These are phyloP conservation scores for Lodderomyces metapsilosis DNA, from an alignment of 1,139 yeast genomes.

Conservation along the genomic window DNA sequence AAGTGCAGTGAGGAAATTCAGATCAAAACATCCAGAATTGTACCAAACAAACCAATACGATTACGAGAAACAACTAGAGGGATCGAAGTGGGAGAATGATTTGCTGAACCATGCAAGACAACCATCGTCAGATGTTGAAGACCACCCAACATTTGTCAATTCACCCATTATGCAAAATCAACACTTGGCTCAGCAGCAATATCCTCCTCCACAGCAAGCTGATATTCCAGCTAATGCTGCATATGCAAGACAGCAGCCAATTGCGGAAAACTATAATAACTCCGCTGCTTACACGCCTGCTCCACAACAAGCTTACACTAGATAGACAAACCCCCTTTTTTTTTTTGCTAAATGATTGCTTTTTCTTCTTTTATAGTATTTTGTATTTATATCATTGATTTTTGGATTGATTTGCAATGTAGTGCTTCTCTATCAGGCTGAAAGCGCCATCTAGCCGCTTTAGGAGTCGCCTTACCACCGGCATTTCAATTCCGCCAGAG, in stretches of 20 bases:
- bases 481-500: not conserved
- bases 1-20: constrained; percentile 43
- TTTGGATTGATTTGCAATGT: too few species aligned
- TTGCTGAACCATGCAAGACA: constrained; percentile 1
- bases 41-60: constrained; percentile 8
- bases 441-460: too few species aligned
- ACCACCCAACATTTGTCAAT: constrained; percentile 8
- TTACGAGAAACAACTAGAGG: constrained; percentile 2
- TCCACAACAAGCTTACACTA: not conserved
- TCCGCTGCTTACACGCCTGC: not conserved
- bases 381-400: not conserved
- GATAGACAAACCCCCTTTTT: too few species aligned
- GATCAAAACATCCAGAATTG: constrained; percentile 23
- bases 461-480: too few species aligned
- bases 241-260: not conserved
- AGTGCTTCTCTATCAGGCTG: too few species aligned
- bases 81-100: constrained; percentile 12
- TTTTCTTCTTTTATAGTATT: not conserved
- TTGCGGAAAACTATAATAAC: not conserved
- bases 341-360: not conserved
- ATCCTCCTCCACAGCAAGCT: not conserved
- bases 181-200: constrained; percentile 3
- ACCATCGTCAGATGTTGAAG: constrained; percentile 1
- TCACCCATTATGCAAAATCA: constrained; percentile 6
- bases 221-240: not conserved